Conservation (phyloP, 176 grass and related monocot species). For the Themeda triandra region DNA sequence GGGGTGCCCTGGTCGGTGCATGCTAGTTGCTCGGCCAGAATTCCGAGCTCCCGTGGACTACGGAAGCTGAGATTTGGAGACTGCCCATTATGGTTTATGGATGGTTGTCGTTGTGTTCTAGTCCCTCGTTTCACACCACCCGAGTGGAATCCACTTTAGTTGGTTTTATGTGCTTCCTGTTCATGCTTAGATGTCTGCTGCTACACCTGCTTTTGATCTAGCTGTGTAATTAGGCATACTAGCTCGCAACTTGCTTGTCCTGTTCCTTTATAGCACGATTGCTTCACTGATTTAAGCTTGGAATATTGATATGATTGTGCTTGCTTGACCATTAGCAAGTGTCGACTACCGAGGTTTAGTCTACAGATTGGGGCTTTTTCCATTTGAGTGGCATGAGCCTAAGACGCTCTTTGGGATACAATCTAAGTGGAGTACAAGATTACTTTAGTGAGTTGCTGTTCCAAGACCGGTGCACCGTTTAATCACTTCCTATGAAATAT, state of each 20-base stretch:
- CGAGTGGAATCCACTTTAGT: background rate
- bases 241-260: background rate
- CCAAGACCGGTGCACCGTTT: background rate
- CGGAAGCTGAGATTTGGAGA: slow-evolving; percentile 3
- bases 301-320: background rate
- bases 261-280: background rate
- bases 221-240: background rate
- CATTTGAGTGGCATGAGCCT: background rate
- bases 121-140: background rate
- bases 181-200: background rate
- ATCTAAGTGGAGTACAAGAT: background rate
- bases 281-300: background rate
- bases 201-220: background rate
- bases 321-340: background rate
- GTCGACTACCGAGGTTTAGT: no score
- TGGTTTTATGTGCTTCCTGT: background rate
- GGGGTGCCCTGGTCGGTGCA: no score
- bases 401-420: background rate
- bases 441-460: background rate
- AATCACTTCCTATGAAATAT: background rate
- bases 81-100: background rate
- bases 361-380: background rate
- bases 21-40: no score
- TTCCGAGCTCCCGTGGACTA: no score
- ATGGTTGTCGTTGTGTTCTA: background rate